phyloP scores from a whole-genome alignment of 1,284 basidiomycete species.

The Pterulicium gracile region DNA sequence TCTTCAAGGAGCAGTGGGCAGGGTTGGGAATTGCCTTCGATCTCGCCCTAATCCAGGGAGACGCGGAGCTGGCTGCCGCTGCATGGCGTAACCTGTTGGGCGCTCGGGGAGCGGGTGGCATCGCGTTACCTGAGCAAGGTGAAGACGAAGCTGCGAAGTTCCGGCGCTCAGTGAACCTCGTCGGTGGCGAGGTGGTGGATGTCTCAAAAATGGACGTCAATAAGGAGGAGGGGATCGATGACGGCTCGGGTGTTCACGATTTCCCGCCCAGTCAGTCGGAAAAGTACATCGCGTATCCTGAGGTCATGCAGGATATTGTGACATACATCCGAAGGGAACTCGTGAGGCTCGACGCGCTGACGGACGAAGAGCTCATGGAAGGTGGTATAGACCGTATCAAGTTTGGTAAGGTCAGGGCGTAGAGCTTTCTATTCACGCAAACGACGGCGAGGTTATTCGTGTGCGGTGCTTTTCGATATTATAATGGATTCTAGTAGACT shows the following conservation, averaged over 20 bases:
- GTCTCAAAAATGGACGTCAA: constrained; percentile 45
- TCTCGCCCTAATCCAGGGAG: constrained; percentile 62
- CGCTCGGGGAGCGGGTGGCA: constrained; percentile 60
- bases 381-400: constrained; percentile 11
- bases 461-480: too few relatives aligned
- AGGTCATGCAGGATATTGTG: constrained; percentile 70
- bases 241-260: constrained; percentile 64
- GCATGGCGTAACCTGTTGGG: constrained; percentile 92
- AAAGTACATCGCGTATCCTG: constrained; percentile 67
- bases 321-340: constrained; percentile 74
- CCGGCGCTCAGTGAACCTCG: constrained; percentile 55
- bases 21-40: constrained; percentile 80
- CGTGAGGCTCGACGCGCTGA: constrained; percentile 56
- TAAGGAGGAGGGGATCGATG: constrained; percentile 48
- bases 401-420: background rate
- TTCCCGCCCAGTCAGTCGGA: constrained; percentile 47
- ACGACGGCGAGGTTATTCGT: too few relatives aligned
- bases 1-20: constrained; percentile 87
- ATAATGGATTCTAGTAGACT: too few relatives aligned
- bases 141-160: constrained; percentile 21
- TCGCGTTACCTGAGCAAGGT: constrained; percentile 31
- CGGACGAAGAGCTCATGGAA: constrained; percentile 58
- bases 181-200: constrained; percentile 49
- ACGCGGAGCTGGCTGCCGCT: constrained; percentile 77
- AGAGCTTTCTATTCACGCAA: too few relatives aligned